A percentile compares a stretch with the other conserved stretches of the same genome.
Evolutionary conservation across 768 basidiomycete species (phyloP).

Genomic region (Tylopilus subfusipes): DNA sequence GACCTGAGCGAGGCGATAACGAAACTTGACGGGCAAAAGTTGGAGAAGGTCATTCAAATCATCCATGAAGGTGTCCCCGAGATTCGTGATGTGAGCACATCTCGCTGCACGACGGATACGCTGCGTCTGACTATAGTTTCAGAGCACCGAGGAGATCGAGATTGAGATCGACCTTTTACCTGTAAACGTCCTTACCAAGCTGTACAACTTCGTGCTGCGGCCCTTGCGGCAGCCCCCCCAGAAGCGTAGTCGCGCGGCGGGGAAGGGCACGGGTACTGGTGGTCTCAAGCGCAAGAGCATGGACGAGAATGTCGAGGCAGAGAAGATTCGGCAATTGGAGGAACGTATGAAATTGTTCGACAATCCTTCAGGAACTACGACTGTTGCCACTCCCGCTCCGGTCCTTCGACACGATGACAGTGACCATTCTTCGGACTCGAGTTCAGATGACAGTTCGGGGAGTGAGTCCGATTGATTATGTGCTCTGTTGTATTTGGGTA

Average conservation of each 20-base stretch:
- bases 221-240: conserved; percentile 66
- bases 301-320: conserved; percentile 95
- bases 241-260: conserved; percentile 55
- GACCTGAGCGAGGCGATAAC: conserved; percentile 94
- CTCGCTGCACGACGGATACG: conserved; percentile 7
- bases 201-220: conserved; percentile 93
- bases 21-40: conserved; percentile 73
- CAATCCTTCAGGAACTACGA: conserved; percentile 42
- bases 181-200: conserved; percentile 78
- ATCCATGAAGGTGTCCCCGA: conserved; percentile 94
- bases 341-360: conserved; percentile 85
- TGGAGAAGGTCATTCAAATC: conserved; percentile 91
- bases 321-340: conserved; percentile 91
- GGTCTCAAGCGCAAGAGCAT: conserved; percentile 92
- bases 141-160: conserved; percentile 98
- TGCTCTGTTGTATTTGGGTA: conserved; percentile 11
- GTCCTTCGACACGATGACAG: conserved; percentile 45
- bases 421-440: conserved; percentile 77
- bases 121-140: conserved; percentile 19
- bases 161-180: conserved; percentile 95
- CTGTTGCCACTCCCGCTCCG: conserved; percentile 33
- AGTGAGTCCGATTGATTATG: conserved; percentile 72
- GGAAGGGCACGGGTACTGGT: conserved; percentile 83
- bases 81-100: conserved; percentile 79
- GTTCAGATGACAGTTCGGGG: conserved; percentile 76